Percentiles rank a stretch among this genome's conserved stretches.
Conservation (phyloP, 345 rosid genomes). For the Cardamine chenopodiifolia region DNA sequence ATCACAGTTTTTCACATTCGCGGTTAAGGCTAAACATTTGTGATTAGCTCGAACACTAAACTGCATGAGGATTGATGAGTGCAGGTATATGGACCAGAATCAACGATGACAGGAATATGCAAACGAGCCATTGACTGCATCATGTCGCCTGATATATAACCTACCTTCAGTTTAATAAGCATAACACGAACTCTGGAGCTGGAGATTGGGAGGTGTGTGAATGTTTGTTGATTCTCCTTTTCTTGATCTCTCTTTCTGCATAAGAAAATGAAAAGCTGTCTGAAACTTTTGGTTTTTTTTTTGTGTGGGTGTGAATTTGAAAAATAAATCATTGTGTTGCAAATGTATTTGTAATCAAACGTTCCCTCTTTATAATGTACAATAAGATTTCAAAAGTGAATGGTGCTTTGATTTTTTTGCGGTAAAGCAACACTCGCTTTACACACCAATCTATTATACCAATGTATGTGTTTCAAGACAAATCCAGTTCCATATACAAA, state of each 20-base stretch:
- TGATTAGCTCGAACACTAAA: slow-evolving; percentile 2
- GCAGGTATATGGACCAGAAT: slow-evolving; percentile 95
- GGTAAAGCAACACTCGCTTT: background rate
- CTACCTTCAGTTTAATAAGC: background rate
- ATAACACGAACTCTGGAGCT: background rate
- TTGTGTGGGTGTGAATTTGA: background rate
- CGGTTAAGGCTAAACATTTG: background rate
- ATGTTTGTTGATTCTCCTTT: background rate
- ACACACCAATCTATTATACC: slow-evolving; percentile 29
- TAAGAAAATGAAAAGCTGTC: slow-evolving; percentile 6
- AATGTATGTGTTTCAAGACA: background rate
- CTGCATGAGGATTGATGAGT: slow-evolving; percentile 18
- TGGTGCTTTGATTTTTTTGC: background rate
- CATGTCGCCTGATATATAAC: slow-evolving; percentile 57
- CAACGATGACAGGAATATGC: slow-evolving; percentile 98
- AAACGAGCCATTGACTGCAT: slow-evolving; percentile 91
- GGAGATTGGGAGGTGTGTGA: background rate
- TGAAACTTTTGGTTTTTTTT: background rate
- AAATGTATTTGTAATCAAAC: slow-evolving; percentile 20
- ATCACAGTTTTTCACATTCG: background rate
- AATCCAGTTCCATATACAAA: slow-evolving; percentile 26
- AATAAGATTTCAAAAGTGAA: slow-evolving; percentile 5
- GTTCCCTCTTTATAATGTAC: background rate
- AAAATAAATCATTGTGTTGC: background rate
- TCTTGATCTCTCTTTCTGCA: slow-evolving; percentile 1